phyloP scores from a whole-genome alignment of 1,139 yeast genomes.

The Zygosaccharomyces pseudobailii region DNA sequence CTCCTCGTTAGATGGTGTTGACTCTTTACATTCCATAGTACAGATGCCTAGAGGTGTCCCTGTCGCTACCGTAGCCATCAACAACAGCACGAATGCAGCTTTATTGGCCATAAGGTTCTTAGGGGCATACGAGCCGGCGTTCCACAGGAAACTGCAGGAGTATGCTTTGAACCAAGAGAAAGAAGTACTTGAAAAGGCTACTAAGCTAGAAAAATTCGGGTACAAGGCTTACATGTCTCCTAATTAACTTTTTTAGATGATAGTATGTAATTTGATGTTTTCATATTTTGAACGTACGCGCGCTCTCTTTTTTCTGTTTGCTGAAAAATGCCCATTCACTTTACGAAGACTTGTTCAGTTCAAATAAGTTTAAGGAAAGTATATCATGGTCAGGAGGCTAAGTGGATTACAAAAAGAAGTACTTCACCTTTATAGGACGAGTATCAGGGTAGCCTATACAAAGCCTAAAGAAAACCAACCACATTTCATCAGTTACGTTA shows the following conservation, averaged over 20 bases:
- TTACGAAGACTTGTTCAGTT: background rate
- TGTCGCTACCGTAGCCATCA: conserved; percentile 97
- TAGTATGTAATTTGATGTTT: background rate
- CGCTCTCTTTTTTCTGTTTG: background rate
- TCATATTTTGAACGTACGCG: background rate
- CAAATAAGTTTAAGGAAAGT: background rate
- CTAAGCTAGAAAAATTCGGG: conserved; percentile 67
- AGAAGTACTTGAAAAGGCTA: conserved; percentile 84
- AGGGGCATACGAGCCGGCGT: conserved; percentile 64
- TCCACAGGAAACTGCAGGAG: conserved; percentile 65
- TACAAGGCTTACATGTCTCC: conserved; percentile 55
- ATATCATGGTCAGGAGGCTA: conserved; percentile 31
- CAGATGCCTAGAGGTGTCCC: conserved; percentile 99
- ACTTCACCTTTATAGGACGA: conserved; percentile 53
- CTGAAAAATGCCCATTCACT: background rate
- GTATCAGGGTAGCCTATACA: conserved; percentile 49
- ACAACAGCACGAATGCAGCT: conserved; percentile 95
- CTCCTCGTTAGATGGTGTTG: conserved; percentile 90
- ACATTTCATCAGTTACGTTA: conserved; percentile 36
- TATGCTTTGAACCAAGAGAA: conserved; percentile 75
- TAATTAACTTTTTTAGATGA: background rate
- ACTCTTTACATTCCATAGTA: conserved; percentile 91
- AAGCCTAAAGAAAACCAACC: conserved; percentile 47
- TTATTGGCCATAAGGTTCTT: conserved; percentile 82
- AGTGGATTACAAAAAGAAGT: conserved; percentile 66